Conservation (phyloP, 768 basidiomycete genomes). For the Suillus variegatus region DNA sequence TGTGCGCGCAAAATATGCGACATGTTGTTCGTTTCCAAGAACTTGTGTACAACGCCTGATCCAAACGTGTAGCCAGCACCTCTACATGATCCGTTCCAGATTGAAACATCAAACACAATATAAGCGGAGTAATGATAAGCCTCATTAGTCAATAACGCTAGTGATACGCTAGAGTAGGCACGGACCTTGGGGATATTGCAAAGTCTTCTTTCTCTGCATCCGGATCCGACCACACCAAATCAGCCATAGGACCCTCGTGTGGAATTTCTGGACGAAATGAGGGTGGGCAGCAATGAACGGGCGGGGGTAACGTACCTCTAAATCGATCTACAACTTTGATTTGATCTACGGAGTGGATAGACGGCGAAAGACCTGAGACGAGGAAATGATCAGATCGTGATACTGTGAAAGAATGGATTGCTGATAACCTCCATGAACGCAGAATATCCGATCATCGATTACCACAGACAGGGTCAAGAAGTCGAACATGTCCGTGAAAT, state of each 20-base stretch:
- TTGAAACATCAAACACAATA: conserved; percentile 16
- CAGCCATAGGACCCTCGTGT: conserved; percentile 99
- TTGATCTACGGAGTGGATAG: conserved; percentile 98
- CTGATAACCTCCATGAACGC: conserved; percentile 88
- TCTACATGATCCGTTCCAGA: conserved; percentile 40
- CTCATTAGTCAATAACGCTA: conserved; percentile 11
- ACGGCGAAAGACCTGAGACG: conserved; percentile 83
- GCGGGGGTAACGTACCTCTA: conserved; percentile 59
- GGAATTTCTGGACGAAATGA: conserved; percentile 77
- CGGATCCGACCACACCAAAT: conserved; percentile 99
- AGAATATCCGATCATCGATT: conserved; percentile 99
- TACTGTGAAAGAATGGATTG: neutral
- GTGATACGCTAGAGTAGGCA: conserved; percentile 19
- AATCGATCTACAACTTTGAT: conserved; percentile 99
- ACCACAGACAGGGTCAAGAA: conserved; percentile 96
- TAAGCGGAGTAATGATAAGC: conserved; percentile 14
- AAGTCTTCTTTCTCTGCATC: conserved; percentile 99
- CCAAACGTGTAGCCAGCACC: conserved; percentile 99
- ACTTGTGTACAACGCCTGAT: conserved; percentile 96
- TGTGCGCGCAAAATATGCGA: conserved; percentile 97
- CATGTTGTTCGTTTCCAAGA: conserved; percentile 95
- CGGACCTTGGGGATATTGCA: conserved; percentile 94
- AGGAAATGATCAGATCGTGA: conserved; percentile 14
- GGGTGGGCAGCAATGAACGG: conserved; percentile 21
- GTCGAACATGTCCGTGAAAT: conserved; percentile 99